Evolutionary conservation across 169 alveolate species (phyloP).

Genomic region (Plasmodium cynomolgi): DNA sequence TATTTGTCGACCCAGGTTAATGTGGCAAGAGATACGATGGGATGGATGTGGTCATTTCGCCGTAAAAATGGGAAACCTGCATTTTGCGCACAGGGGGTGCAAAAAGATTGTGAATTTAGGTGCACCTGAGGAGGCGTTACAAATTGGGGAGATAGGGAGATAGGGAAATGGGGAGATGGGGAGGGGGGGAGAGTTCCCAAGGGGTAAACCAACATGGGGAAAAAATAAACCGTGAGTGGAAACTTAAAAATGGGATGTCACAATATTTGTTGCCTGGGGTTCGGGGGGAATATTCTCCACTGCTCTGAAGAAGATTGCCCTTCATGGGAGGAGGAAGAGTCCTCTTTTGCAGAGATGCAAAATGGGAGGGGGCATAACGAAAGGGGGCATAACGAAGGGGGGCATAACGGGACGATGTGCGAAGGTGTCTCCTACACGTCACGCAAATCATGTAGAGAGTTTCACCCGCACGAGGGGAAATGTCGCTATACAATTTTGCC

Average conservation of each 20-base stretch:
- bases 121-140: too few species aligned
- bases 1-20: neutral
- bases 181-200: neutral
- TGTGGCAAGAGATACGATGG: neutral
- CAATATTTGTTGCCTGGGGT: neutral
- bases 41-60: neutral
- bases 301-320: neutral
- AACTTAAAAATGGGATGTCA: neutral
- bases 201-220: neutral
- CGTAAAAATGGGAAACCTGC: neutral
- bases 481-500: neutral
- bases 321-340: neutral
- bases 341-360: neutral
- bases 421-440: neutral
- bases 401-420: neutral
- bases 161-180: too few species aligned
- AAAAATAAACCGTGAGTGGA: neutral
- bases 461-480: neutral
- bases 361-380: neutral
- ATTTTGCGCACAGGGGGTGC: neutral
- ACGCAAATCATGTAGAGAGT: neutral
- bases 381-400: too few species aligned
- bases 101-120: neutral
- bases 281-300: neutral
- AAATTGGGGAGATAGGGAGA: too few species aligned